phyloP scores from a whole-genome alignment of 371 early-diverging fungal genomes.

The Mucor velutinosus region DNA sequence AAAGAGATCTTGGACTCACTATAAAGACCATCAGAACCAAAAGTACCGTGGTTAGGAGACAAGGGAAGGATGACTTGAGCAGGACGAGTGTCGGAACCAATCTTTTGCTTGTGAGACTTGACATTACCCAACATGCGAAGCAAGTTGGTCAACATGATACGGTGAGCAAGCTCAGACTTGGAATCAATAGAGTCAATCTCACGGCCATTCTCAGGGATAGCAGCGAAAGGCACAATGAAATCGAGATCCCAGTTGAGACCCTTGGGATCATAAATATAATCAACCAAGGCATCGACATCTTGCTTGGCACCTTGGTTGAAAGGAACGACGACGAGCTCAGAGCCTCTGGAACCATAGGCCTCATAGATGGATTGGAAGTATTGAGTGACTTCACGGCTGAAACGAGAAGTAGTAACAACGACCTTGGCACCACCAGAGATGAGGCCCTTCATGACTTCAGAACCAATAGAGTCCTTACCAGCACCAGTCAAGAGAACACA shows the following conservation, averaged over 20 bases:
- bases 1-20: conserved; percentile 93
- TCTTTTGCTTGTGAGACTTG: conserved; percentile 80
- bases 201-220: conserved; percentile 88
- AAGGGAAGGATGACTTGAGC: conserved; percentile 91
- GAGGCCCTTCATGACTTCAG: conserved; percentile 84
- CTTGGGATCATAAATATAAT: conserved; percentile 88
- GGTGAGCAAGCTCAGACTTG: conserved; percentile 88
- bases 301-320: conserved; percentile 93
- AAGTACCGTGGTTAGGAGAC: conserved; percentile 96
- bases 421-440: conserved; percentile 92
- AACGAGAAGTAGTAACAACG: conserved; percentile 92
- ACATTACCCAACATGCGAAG: conserved; percentile 82
- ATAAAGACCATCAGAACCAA: conserved; percentile 94
- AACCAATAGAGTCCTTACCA: conserved; percentile 92
- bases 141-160: conserved; percentile 91
- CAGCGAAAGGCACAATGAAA: conserved; percentile 94
- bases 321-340: conserved; percentile 90
- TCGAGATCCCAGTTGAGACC: conserved; percentile 94
- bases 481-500: conserved; percentile 91
- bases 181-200: conserved; percentile 88
- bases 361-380: conserved; percentile 92
- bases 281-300: conserved; percentile 79
- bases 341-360: conserved; percentile 85
- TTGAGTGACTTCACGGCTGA: conserved; percentile 78
- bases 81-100: conserved; percentile 84